Evolutionary conservation across 2,329 filamentous ascomycete species (phyloP).

Genomic region (Setomelanomma holmii): DNA sequence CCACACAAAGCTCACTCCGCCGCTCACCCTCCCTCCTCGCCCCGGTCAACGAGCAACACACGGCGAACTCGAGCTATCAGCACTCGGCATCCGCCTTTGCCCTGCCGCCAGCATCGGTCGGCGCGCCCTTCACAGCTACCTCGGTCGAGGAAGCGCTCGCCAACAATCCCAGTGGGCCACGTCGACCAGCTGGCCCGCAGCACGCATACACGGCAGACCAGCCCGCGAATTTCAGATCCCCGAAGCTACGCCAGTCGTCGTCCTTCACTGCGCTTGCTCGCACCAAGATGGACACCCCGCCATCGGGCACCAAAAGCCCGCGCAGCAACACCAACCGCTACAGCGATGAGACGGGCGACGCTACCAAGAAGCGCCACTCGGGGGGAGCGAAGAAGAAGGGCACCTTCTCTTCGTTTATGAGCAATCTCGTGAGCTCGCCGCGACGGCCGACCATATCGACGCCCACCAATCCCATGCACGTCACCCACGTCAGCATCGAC

Average conservation of each 20-base stretch:
- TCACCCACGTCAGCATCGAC: conserved; percentile 97
- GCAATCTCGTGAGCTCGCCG: conserved; percentile 65
- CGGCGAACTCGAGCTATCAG: conserved; percentile 2
- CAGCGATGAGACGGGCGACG: conserved; percentile 44
- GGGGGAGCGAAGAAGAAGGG: conserved; percentile 51
- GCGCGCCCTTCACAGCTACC: conserved; percentile 49
- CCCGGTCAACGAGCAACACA: conserved; percentile 25
- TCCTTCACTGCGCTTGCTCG: conserved; percentile 52
- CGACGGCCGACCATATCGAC: conserved; percentile 95
- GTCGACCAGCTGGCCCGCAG: conserved; percentile 35
- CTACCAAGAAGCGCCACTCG: conserved; percentile 37
- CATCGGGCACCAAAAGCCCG: conserved; percentile 44
- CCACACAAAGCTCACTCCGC: conserved; percentile 12
- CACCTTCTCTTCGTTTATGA: conserved; percentile 50
- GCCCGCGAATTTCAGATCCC: conserved; percentile 25
- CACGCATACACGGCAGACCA: conserved; percentile 39
- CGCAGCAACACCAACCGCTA: conserved; percentile 47
- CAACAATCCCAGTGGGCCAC: conserved; percentile 19
- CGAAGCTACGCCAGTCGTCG: conserved; percentile 50
- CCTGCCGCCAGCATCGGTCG: conserved; percentile 26
- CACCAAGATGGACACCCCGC: conserved; percentile 52
- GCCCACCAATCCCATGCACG: conserved; percentile 95
- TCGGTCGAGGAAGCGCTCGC: conserved; percentile 40
- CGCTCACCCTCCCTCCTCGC: conserved; percentile 25
- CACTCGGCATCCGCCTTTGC: conserved; percentile 9